phyloP scores from a whole-genome alignment of 2,329 filamentous ascomycete genomes.

The Basipetospora chlamydospora region DNA sequence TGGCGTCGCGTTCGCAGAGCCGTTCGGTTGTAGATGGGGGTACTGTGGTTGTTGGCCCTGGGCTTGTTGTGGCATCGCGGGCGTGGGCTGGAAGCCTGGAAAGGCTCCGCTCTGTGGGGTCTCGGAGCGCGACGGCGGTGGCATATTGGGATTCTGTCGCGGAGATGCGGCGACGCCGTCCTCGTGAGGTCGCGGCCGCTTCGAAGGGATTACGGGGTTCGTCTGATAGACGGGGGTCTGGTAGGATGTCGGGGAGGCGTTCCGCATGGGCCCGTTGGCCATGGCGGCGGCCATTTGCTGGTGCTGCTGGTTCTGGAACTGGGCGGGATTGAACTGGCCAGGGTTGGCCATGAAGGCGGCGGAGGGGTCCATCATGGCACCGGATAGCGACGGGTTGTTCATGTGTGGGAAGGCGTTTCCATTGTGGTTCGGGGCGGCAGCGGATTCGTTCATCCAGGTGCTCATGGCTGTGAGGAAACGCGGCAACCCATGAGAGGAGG shows the following conservation, averaged over 20 bases:
- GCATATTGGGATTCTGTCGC: constrained; percentile 55
- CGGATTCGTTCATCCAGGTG: constrained; percentile 59
- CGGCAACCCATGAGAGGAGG: constrained; percentile 3
- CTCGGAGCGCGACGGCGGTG: constrained; percentile 76
- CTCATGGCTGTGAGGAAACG: constrained; percentile 32
- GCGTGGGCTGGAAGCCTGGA: constrained; percentile 50
- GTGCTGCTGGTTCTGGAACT: constrained; percentile 39
- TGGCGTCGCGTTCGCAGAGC: constrained; percentile 72
- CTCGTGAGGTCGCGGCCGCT: constrained; percentile 67
- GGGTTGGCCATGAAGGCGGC: constrained; percentile 43
- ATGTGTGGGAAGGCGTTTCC: constrained; percentile 53
- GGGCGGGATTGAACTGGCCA: constrained; percentile 41
- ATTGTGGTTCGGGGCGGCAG: constrained; percentile 50
- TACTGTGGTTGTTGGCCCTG: constrained; percentile 57
- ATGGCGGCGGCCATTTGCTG: constrained; percentile 39
- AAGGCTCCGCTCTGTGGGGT: constrained; percentile 55
- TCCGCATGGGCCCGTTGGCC: constrained; percentile 75
- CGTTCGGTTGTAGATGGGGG: constrained; percentile 68
- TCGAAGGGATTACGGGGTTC: constrained; percentile 77
- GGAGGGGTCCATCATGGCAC: constrained; percentile 50
- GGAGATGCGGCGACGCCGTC: constrained; percentile 78
- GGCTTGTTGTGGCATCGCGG: constrained; percentile 40
- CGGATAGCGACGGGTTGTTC: constrained; percentile 34
- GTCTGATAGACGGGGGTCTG: constrained; percentile 69
- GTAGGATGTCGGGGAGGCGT: constrained; percentile 66